Evolutionary conservation across 2,329 filamentous ascomycete genomes (phyloP).

Genomic region (Aspergillaceae sp.): DNA sequence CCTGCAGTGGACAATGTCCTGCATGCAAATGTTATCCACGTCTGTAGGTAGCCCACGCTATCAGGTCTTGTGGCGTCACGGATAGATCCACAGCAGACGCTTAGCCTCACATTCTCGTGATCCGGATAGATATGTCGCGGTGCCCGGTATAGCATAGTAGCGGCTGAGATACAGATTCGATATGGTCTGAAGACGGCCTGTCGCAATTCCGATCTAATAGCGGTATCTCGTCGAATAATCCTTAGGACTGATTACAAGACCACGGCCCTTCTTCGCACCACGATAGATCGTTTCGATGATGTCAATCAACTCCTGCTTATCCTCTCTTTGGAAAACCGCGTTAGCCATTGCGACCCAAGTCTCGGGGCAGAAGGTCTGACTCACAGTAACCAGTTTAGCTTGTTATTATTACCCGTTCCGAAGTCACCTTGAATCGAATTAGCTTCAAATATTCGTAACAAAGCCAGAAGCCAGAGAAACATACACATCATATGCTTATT

Average conservation of each 20-base stretch:
- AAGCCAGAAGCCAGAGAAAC: background rate
- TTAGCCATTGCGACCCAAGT: background rate
- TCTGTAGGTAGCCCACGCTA: too few species aligned
- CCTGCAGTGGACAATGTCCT: too few species aligned
- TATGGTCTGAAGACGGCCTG: too few species aligned
- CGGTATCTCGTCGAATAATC: constrained; percentile 64
- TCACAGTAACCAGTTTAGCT: constrained; percentile 79
- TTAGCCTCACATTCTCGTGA: too few species aligned
- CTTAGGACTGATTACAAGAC: constrained; percentile 94
- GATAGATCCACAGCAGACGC: too few species aligned
- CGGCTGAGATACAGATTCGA: too few species aligned
- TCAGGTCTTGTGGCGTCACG: too few species aligned
- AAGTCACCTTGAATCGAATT: constrained; percentile 51
- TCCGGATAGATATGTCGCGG: too few species aligned
- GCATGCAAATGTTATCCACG: too few species aligned
- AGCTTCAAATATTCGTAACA: background rate
- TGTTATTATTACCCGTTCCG: constrained; percentile 97
- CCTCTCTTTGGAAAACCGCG: constrained; percentile 44
- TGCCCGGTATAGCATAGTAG: too few species aligned
- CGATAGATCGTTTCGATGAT: constrained; percentile 97
- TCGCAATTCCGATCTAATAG: constrained; percentile 38
- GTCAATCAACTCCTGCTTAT: constrained; percentile 97
- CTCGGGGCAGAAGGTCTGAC: background rate
- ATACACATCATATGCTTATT: constrained; percentile 85
- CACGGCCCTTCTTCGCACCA: constrained; percentile 95